A percentile compares a stretch with the other conserved stretches of the same genome.
Evolutionary conservation across 495 filamentous ascomycete genomes (phyloP).

Genomic region (Tuber indicum): DNA sequence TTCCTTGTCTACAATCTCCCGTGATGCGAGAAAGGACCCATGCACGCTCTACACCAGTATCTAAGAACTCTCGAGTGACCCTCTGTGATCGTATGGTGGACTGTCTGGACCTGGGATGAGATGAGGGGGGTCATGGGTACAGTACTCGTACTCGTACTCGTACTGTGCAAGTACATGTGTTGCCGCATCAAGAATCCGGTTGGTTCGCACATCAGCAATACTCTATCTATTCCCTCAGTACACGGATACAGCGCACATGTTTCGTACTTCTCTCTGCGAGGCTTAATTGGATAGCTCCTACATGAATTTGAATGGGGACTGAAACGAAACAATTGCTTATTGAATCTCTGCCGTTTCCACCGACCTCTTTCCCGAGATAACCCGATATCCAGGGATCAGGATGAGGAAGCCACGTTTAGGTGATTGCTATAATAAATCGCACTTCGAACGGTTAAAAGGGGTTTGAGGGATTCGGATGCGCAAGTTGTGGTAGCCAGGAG

Average conservation of each 20-base stretch:
- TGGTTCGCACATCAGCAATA: not conserved
- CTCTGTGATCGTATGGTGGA: not conserved
- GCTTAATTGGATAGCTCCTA: not conserved
- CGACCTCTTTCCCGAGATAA: not conserved
- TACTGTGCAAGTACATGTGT: not conserved
- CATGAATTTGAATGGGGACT: not conserved
- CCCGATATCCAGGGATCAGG: not conserved
- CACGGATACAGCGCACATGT: not conserved
- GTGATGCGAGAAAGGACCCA: not conserved
- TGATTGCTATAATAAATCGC: not conserved
- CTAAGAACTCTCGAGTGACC: not conserved
- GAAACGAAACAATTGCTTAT: not conserved
- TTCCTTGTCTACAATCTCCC: not conserved
- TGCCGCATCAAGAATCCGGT: not conserved
- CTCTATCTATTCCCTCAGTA: conserved; percentile 1
- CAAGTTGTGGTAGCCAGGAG: not conserved
- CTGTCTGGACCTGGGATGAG: not conserved
- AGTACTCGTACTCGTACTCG: too few species aligned
- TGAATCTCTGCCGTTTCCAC: not conserved
- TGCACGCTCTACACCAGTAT: not conserved
- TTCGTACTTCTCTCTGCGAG: not conserved
- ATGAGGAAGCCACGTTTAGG: not conserved
- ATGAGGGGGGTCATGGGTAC: not conserved
- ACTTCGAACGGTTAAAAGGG: conserved; percentile 1
- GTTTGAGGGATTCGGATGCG: not conserved